Evolutionary conservation across 2,329 filamentous ascomycete species (phyloP), one percentile per base, ranked within the genome.

Genomic region (Xylaria multiplex): DNA sequence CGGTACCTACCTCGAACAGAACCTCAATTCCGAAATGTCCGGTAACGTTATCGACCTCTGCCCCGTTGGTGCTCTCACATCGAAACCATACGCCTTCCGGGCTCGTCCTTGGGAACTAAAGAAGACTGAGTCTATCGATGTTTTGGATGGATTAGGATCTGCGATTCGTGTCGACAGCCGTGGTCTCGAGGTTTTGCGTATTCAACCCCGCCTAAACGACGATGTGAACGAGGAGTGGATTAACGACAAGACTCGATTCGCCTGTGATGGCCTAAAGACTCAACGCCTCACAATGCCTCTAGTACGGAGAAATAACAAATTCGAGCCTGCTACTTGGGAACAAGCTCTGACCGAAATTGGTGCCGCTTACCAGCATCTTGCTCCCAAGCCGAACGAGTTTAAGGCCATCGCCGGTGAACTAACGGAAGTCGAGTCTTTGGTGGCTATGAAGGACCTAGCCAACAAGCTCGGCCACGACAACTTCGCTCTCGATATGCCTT

Each of bases 211-310:
- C 74, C 86, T 99, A 68, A 99, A 99, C 79, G 96, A 99, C 78
- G 94, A 98, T 75, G 89, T 99, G 75, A 99, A 99, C 80, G 96
- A 99, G 83, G 96, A 99, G 81, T 99, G 96, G 96, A 98, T 99
- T 80, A 96, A 98, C 81, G 96, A 99, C 84, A 99, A 98, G 86
- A 90, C 93, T 46, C 90, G 96, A 71, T 99, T 98, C 79, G 95
- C 96, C 48, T 97, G 94, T 79, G 96, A 99, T 79, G 96, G 96
- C 56, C 86, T 99, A 71, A 97, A 94, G 87, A 98, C 95, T 53
- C 96, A 99, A 82, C 89, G 96, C 77, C 85, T 99, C 63, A 98
- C 96, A 42, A 96, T 95, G 71, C 96, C 96, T 48, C 83, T 99
- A 69, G 90, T 97, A 75, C 92, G 94, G 73, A 90, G 91, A 64